Conservation (phyloP, 2,329 filamentous ascomycete species). For the Drechslerella coelobrocha region DNA sequence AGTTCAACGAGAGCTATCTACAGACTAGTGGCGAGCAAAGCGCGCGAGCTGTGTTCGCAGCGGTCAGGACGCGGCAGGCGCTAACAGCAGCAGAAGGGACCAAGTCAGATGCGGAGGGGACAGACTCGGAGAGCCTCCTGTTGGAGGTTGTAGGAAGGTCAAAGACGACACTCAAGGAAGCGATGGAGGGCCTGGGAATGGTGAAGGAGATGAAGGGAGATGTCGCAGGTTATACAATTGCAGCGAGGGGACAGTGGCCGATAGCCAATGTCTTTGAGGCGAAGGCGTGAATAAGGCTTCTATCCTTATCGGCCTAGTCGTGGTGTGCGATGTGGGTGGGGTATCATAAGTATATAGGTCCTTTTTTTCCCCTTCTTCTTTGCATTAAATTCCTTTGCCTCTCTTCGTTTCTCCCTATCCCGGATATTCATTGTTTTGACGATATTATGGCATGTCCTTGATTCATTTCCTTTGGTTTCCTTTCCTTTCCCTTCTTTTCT, state of each 20-base stretch:
- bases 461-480: background rate
- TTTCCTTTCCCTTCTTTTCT: background rate
- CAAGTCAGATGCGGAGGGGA: constrained; percentile 32
- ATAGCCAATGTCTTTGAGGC: constrained; percentile 60
- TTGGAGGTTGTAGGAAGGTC: constrained; percentile 65
- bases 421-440: no score
- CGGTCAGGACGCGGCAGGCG: constrained; percentile 38
- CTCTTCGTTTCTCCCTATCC: no score
- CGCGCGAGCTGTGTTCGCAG: constrained; percentile 67
- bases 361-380: background rate
- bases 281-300: constrained; percentile 24
- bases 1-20: constrained; percentile 65
- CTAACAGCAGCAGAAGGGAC: constrained; percentile 9
- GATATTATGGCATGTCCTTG: no score
- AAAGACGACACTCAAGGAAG: constrained; percentile 65
- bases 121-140: constrained; percentile 66
- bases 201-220: constrained; percentile 62
- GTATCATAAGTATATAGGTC: constrained; percentile 34
- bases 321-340: no score
- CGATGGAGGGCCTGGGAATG: constrained; percentile 64
- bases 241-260: constrained; percentile 63
- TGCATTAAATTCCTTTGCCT: no score
- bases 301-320: background rate
- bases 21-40: constrained; percentile 14
- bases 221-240: constrained; percentile 56